Evolutionary conservation across 2,329 filamentous ascomycete genomes (phyloP).

Genomic region (Domatiomyces catenatus): DNA sequence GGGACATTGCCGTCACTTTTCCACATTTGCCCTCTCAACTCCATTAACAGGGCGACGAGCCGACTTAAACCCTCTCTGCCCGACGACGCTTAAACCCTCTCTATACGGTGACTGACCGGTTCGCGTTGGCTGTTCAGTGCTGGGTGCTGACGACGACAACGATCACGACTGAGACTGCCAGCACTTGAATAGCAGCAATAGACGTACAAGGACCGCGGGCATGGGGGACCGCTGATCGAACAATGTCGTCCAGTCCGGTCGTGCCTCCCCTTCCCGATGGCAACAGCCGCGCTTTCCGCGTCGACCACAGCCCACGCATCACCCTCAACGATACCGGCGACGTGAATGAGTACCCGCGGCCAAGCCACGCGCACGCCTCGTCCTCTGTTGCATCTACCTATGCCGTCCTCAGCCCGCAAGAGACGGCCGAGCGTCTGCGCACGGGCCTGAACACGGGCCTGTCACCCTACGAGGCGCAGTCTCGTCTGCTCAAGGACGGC

Average conservation of each 20-base stretch:
- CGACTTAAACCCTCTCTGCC: background rate
- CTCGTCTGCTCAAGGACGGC: conserved; percentile 64
- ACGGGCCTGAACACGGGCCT: conserved; percentile 77
- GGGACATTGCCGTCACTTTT: too few species aligned
- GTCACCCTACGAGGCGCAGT: conserved; percentile 62
- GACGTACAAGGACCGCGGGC: background rate
- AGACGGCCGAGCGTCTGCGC: conserved; percentile 60
- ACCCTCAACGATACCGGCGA: background rate
- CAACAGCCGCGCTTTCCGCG: background rate
- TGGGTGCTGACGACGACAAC: background rate
- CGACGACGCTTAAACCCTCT: background rate
- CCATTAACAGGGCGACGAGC: background rate
- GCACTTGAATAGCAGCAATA: background rate
- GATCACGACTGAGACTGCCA: background rate
- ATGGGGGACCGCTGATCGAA: background rate
- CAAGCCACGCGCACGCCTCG: background rate
- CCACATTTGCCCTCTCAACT: background rate
- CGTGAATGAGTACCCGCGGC: background rate
- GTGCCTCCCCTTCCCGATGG: background rate
- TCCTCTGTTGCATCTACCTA: conserved; percentile 35
- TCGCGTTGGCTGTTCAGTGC: background rate
- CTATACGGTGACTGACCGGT: background rate
- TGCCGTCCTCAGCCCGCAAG: conserved; percentile 55
- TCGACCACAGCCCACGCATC: too few species aligned
- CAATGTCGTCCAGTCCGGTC: background rate